Evolutionary conservation across 768 basidiomycete genomes (phyloP).

Genomic region (Lepiota brunneoincarnata): DNA sequence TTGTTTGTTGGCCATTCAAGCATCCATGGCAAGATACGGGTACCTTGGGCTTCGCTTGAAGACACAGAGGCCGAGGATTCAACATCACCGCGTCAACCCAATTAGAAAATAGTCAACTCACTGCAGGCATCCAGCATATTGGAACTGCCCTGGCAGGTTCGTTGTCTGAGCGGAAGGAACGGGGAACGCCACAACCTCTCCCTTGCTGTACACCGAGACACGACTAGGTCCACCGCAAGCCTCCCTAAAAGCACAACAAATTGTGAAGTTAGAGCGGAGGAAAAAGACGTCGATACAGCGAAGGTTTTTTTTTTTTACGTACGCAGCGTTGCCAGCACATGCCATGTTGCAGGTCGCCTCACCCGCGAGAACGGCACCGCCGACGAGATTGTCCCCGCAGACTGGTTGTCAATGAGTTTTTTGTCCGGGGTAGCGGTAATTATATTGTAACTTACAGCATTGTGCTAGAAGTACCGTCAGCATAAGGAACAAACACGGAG

Average conservation of each 20-base stretch:
- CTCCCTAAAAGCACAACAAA: slow-evolving; percentile 34
- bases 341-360: slow-evolving; percentile 66
- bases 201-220: slow-evolving; percentile 64
- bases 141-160: slow-evolving; percentile 60
- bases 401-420: slow-evolving; percentile 32
- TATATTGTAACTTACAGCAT: slow-evolving; percentile 39
- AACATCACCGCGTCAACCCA: background rate
- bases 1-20: slow-evolving; percentile 59
- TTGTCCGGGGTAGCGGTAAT: too few species aligned
- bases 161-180: slow-evolving; percentile 57
- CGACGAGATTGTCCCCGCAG: slow-evolving; percentile 66
- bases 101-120: slow-evolving; percentile 26
- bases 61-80: background rate
- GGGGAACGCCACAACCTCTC: slow-evolving; percentile 50
- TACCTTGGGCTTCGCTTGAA: slow-evolving; percentile 44
- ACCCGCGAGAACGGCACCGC: slow-evolving; percentile 51
- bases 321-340: slow-evolving; percentile 70
- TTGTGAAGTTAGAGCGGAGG: slow-evolving; percentile 8
- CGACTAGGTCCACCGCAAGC: slow-evolving; percentile 73
- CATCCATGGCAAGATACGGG: slow-evolving; percentile 58
- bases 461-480: slow-evolving; percentile 23
- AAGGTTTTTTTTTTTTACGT: slow-evolving; percentile 25
- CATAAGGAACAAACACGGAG: background rate
- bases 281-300: background rate
- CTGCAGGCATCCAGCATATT: slow-evolving; percentile 67